Conservation (phyloP, 768 basidiomycete species). For the Rhodotorula kratochvilovae region DNA sequence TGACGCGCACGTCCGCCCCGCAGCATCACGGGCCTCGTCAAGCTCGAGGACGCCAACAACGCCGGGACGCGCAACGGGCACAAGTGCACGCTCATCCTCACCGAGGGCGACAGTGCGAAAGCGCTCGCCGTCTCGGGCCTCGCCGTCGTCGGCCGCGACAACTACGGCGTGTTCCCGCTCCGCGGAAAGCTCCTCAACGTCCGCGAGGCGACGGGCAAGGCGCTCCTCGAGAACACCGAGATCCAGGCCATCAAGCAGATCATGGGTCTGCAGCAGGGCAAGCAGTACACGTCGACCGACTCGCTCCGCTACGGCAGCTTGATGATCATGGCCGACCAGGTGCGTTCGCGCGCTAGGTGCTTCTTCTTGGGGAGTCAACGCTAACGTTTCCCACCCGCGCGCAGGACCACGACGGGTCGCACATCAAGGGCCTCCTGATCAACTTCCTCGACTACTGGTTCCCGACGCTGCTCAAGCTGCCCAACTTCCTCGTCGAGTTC, state of each 20-base stretch:
- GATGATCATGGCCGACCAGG: constrained; percentile 99
- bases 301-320: constrained; percentile 84
- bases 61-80: constrained; percentile 77
- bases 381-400: no score
- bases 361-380: no score
- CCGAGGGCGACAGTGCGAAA: constrained; percentile 99
- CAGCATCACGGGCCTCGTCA: constrained; percentile 83
- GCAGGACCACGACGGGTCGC: constrained; percentile 99
- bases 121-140: constrained; percentile 91
- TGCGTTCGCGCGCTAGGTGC: constrained; percentile 47
- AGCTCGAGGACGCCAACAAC: constrained; percentile 94
- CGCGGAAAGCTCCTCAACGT: constrained; percentile 96
- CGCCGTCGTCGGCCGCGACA: constrained; percentile 88
- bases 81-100: constrained; percentile 89
- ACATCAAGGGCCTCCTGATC: constrained; percentile 98
- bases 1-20: not conserved
- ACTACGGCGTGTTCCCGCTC: constrained; percentile 95
- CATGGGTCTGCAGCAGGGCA: constrained; percentile 89
- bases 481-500: constrained; percentile 92
- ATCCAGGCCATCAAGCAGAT: constrained; percentile 97
- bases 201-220: constrained; percentile 89
- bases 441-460: constrained; percentile 97
- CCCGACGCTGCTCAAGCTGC: constrained; percentile 83
- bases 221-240: constrained; percentile 97
- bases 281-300: constrained; percentile 66